Evolutionary conservation across 495 filamentous ascomycete species (phyloP).

Genomic region (Penicillium cinerascens): DNA sequence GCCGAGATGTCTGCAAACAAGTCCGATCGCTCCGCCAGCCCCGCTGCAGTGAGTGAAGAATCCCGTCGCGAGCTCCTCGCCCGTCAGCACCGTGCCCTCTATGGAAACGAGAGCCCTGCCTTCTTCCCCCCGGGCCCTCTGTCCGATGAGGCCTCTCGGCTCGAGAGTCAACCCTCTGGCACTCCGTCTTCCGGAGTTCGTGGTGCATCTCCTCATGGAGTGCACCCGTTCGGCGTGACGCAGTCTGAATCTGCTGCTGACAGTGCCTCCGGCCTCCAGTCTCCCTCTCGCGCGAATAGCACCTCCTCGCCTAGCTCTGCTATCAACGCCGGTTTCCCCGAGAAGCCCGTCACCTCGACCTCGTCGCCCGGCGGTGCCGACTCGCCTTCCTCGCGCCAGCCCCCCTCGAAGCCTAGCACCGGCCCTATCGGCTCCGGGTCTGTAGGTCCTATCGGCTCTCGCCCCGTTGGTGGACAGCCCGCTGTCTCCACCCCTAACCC

Average conservation of each 20-base stretch:
- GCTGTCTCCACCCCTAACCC: slow-evolving; percentile 54
- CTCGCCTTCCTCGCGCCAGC: slow-evolving; percentile 71
- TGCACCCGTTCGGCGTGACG: slow-evolving; percentile 58
- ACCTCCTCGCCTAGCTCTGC: slow-evolving; percentile 71
- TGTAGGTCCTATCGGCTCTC: slow-evolving; percentile 92
- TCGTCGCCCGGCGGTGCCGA: slow-evolving; percentile 85
- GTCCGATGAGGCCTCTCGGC: slow-evolving; percentile 61
- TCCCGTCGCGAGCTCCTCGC: slow-evolving; percentile 94
- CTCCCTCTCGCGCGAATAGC: slow-evolving; percentile 79
- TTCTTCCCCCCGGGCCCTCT: slow-evolving; percentile 60
- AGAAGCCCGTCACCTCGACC: slow-evolving; percentile 81
- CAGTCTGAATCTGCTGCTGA: slow-evolving; percentile 43
- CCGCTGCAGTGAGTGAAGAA: slow-evolving; percentile 87
- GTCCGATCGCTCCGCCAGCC: slow-evolving; percentile 88
- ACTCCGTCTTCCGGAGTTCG: slow-evolving; percentile 52
- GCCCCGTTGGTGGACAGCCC: slow-evolving; percentile 56
- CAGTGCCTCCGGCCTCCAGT: slow-evolving; percentile 49
- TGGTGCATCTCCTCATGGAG: slow-evolving; percentile 58
- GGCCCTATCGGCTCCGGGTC: slow-evolving; percentile 49
- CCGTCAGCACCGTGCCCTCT: slow-evolving; percentile 89
- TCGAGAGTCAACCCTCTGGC: slow-evolving; percentile 55
- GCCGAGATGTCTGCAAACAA: slow-evolving; percentile 80
- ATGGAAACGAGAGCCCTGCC: slow-evolving; percentile 66
- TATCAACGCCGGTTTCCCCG: slow-evolving; percentile 60
- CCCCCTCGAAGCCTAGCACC: slow-evolving; percentile 45